A percentile compares a stretch with the other conserved stretches of the same genome.
phyloP scores from a whole-genome alignment of 140 eudicot genomes.

The Eryngium alpinum region DNA sequence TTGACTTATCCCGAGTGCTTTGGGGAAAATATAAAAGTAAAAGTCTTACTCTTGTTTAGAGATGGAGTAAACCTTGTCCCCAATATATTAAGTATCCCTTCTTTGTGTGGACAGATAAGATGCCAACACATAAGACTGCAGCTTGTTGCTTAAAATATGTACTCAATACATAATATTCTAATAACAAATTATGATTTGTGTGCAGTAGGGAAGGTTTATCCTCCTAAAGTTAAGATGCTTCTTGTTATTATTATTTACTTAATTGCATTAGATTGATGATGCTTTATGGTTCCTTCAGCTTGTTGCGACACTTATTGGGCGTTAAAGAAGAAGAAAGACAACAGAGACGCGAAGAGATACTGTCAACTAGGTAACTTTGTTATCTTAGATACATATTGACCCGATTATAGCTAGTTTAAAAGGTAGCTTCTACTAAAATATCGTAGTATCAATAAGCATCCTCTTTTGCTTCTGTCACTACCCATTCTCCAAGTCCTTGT shows the following conservation, averaged over 20 bases:
- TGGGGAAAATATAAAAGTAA: background rate
- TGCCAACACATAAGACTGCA: background rate
- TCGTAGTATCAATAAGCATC: background rate
- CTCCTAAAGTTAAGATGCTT: background rate
- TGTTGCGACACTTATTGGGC: conserved; percentile 70
- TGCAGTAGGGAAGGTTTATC: background rate
- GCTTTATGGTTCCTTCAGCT: conserved; percentile 41
- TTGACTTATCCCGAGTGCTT: background rate
- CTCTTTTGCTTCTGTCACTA: too few species aligned
- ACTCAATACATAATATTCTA: background rate
- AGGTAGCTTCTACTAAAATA: background rate
- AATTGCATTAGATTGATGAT: background rate
- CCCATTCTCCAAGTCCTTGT: too few species aligned
- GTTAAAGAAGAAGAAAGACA: conserved; percentile 89
- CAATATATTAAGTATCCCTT: background rate
- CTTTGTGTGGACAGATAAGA: background rate
- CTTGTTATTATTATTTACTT: background rate
- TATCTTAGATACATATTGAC: background rate
- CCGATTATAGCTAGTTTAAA: too few species aligned
- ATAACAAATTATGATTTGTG: background rate
- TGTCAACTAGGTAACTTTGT: conserved; percentile 69
- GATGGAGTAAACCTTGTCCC: background rate
- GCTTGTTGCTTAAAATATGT: conserved; percentile 2
- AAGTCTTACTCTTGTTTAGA: background rate
- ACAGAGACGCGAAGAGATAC: conserved; percentile 83